These are phyloP conservation scores for Podila minutissima DNA, from an alignment of 192 early-diverging fungal genomes.

Conservation along the genomic window DNA sequence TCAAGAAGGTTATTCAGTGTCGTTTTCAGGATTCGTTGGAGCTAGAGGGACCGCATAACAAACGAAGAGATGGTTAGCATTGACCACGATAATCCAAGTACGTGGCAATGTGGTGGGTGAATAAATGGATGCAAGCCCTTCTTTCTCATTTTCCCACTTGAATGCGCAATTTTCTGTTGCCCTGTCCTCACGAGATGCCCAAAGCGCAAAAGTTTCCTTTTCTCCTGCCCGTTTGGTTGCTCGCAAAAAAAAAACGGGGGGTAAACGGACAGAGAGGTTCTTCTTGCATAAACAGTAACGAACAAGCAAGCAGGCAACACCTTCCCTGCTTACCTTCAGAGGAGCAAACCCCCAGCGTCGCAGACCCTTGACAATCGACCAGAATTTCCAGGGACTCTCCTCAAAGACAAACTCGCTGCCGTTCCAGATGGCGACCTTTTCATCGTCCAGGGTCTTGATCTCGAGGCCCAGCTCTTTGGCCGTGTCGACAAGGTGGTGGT, in stretches of 20 bases:
- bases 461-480: slow-evolving; percentile 60
- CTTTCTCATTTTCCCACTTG: not conserved
- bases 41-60: slow-evolving; percentile 8
- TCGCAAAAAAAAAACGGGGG: not conserved
- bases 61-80: no score
- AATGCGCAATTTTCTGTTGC: not conserved
- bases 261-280: not conserved
- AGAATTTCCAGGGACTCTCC: slow-evolving; percentile 53
- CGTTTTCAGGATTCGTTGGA: slow-evolving; percentile 31
- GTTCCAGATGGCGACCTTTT: slow-evolving; percentile 57
- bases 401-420: slow-evolving; percentile 63
- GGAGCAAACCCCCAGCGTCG: slow-evolving; percentile 58
- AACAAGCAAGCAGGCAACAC: slow-evolving; percentile 6
- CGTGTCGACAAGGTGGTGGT: slow-evolving; percentile 64
- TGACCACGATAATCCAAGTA: no score
- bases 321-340: slow-evolving; percentile 46
- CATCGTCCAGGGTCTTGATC: slow-evolving; percentile 40
- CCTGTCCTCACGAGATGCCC: not conserved
- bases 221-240: no score
- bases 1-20: slow-evolving; percentile 30
- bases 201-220: no score
- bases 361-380: slow-evolving; percentile 52
- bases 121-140: not conserved
- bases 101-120: no score
- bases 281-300: not conserved